These are phyloP conservation scores for Vitis hybrid DNA, from an alignment of 177 flowering plant genomes.

Conservation along the genomic window DNA sequence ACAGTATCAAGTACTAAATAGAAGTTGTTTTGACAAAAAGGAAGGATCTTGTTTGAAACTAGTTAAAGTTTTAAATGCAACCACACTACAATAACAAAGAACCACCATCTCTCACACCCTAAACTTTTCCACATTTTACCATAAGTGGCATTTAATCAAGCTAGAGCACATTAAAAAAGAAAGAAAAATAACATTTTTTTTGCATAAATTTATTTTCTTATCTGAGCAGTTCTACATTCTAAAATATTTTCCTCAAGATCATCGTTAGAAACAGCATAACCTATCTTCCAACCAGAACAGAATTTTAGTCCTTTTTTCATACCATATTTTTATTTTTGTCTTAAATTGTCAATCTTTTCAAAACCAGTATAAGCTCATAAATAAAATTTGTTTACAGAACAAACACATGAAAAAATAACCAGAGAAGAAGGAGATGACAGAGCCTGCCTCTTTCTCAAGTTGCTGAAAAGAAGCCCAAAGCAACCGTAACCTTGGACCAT, in stretches of 20 bases:
- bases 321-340: no score
- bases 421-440: slow-evolving; percentile 10
- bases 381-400: neutral
- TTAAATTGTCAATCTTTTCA: no score
- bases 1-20: no score
- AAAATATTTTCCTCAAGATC: neutral
- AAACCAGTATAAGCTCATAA: neutral
- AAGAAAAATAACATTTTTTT: neutral
- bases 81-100: no score
- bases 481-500: slow-evolving; percentile 71
- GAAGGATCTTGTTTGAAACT: no score
- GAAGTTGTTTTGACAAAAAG: no score
- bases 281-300: neutral
- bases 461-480: slow-evolving; percentile 68
- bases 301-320: neutral
- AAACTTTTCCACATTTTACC: no score
- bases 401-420: neutral
- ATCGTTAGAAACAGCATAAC: neutral
- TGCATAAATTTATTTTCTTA: neutral
- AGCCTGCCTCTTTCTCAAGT: slow-evolving; percentile 83
- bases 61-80: no score
- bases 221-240: neutral
- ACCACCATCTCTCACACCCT: no score
- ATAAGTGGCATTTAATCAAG: neutral
- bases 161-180: neutral